Evolutionary conservation across 225 moss, liverwort and hornwort species (phyloP).

Genomic region (Thuidium tamariscinum): DNA sequence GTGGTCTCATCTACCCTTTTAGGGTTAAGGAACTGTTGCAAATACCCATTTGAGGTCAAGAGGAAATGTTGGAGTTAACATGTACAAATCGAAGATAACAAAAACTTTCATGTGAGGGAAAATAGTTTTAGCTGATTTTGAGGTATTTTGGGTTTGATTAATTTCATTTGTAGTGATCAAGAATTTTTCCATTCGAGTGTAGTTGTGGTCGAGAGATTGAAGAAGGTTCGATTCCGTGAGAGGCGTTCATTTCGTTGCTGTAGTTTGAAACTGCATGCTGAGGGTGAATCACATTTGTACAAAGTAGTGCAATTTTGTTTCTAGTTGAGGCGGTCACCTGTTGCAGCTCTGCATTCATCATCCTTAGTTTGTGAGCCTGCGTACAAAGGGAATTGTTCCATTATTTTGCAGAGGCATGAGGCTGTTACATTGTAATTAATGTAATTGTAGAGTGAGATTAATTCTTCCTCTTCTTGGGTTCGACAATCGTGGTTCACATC

Average conservation of each 20-base stretch:
- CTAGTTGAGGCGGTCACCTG: background rate
- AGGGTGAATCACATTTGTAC: background rate
- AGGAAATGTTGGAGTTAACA: background rate
- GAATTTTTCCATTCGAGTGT: background rate
- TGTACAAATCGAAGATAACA: background rate
- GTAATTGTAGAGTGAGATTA: background rate
- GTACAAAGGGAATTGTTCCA: background rate
- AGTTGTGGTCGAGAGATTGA: background rate
- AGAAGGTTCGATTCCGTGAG: background rate
- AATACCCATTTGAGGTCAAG: background rate
- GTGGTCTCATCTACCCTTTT: background rate
- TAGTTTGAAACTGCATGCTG: background rate
- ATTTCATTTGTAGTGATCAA: background rate
- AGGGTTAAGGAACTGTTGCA: background rate
- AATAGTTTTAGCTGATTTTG: background rate
- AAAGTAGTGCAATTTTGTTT: conserved; percentile 13
- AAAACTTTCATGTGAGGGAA: background rate
- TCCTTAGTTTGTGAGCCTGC: background rate
- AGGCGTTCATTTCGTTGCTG: conserved; percentile 3
- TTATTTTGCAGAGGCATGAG: background rate
- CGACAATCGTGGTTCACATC: background rate
- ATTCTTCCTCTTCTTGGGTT: background rate
- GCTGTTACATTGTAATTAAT: background rate
- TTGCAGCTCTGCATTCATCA: background rate
- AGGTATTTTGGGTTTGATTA: background rate